Base-by-base conservation (phyloP, 140 eudicot genomes). In the Cichorium intybus region DNA sequence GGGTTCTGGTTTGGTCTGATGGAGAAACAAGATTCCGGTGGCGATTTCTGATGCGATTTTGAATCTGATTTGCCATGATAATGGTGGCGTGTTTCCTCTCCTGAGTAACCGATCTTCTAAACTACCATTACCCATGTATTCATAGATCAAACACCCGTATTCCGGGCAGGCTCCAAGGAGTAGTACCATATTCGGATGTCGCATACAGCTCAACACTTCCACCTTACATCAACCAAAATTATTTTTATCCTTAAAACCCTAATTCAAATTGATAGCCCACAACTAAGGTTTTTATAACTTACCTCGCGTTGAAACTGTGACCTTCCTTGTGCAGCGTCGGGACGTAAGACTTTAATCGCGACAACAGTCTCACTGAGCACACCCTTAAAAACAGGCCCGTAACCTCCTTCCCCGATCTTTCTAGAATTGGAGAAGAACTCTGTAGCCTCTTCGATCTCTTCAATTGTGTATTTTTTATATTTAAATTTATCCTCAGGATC, bases 131-230 rank as follows among this genome's bases (percentile, higher is more conserved):
- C 78, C 79, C 86, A 84, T 84, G 77, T 74, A 80, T 54, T 84
- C 90, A 21, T 84, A 84, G 24, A 80, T 61, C 48, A 80, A 67
- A 26, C 81, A 76, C 14, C 90, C 85, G 66, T 73, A 74, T 34
- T 84, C 90, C 0, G 90, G 90, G 24, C 85, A 81, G 14, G 90
- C 90, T 23, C 90, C 90, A 5, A 80, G 74, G 52, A 84, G 76
- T 6, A 74, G 78, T n/a, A 84, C 83, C 79, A 84, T 69, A 70
- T 84, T 81, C 31, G 86, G 90, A 60, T 84, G 90, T 7, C 84
- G 65, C 72, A 84, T 80, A 49, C 86, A 74, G 61, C 84, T 80
- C 72, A 84, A 33, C 17, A 84, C 80, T 66, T 80, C 84, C 50
- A 81, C 77, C 70, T 61, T 21, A 56, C 63, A 53, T 66, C 11